Evolutionary conservation across 2,329 filamentous ascomycete genomes (phyloP).

Genomic region (Xylaria sp.): DNA sequence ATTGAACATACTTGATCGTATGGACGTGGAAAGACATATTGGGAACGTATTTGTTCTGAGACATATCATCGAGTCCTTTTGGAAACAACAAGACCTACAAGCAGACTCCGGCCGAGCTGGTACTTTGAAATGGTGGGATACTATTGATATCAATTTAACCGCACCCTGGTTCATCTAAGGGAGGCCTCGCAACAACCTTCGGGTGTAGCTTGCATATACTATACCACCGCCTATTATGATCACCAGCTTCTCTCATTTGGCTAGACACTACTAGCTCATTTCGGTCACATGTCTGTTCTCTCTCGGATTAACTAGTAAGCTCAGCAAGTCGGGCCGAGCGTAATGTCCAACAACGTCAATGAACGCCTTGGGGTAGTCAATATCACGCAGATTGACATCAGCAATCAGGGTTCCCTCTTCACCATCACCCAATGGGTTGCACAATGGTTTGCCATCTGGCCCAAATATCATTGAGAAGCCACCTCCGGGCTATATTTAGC

Average conservation of each 20-base stretch:
- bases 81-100: slow-evolving; percentile 52
- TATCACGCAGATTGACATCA: slow-evolving; percentile 54
- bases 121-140: slow-evolving; percentile 48
- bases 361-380: slow-evolving; percentile 48
- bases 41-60: slow-evolving; percentile 53
- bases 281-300: slow-evolving; percentile 40
- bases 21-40: slow-evolving; percentile 50
- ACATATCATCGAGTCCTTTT: slow-evolving; percentile 50
- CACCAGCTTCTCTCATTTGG: background rate
- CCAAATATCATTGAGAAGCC: slow-evolving; percentile 58
- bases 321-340: slow-evolving; percentile 48
- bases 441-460: slow-evolving; percentile 56
- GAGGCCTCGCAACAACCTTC: background rate
- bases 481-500: slow-evolving; percentile 43
- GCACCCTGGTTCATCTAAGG: slow-evolving; percentile 45
- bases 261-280: slow-evolving; percentile 24
- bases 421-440: slow-evolving; percentile 44
- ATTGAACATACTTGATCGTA: slow-evolving; percentile 48
- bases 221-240: background rate
- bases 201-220: background rate
- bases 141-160: slow-evolving; percentile 43
- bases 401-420: slow-evolving; percentile 57
- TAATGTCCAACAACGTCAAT: slow-evolving; percentile 48
- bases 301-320: slow-evolving; percentile 46
- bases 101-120: slow-evolving; percentile 39